Evolutionary conservation across 441 rosid genomes (phyloP).

Genomic region (Corymbia calophylla): DNA sequence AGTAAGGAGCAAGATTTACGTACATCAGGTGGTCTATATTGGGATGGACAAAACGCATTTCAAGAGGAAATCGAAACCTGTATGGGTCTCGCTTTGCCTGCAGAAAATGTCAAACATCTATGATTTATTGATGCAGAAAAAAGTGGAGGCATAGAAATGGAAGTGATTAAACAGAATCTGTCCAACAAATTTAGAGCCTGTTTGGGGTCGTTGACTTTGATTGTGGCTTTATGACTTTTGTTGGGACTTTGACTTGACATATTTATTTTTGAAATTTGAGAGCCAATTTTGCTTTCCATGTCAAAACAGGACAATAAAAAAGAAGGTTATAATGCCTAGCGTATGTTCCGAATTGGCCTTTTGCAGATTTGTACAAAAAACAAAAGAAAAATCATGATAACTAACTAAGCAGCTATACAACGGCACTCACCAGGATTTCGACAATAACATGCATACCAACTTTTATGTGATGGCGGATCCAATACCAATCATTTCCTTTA

Average conservation of each 20-base stretch:
- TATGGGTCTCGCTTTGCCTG: conserved; percentile 98
- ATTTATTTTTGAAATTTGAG: neutral
- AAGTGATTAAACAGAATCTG: neutral
- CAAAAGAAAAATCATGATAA: neutral
- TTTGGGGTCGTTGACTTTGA: neutral
- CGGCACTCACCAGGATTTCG: conserved; percentile 68
- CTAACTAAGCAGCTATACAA: neutral
- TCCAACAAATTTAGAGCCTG: neutral
- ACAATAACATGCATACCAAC: conserved; percentile 93
- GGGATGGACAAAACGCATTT: conserved; percentile 86
- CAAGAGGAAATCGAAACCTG: conserved; percentile 90
- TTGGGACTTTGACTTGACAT: neutral
- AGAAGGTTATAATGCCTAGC: neutral
- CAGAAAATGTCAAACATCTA: neutral
- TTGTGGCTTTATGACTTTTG: neutral
- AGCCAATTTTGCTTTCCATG: neutral
- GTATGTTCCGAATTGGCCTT: neutral
- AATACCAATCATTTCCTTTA: conserved; percentile 92
- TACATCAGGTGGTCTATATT: conserved; percentile 95
- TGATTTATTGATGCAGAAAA: neutral
- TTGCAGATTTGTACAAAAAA: neutral
- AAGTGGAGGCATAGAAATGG: neutral
- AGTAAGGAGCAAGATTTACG: conserved; percentile 8
- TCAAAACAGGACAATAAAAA: neutral
- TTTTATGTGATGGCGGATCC: conserved; percentile 96